phyloP scores from a whole-genome alignment of 352 stramenopile genomes.

The Globisporangium cystogenes region DNA sequence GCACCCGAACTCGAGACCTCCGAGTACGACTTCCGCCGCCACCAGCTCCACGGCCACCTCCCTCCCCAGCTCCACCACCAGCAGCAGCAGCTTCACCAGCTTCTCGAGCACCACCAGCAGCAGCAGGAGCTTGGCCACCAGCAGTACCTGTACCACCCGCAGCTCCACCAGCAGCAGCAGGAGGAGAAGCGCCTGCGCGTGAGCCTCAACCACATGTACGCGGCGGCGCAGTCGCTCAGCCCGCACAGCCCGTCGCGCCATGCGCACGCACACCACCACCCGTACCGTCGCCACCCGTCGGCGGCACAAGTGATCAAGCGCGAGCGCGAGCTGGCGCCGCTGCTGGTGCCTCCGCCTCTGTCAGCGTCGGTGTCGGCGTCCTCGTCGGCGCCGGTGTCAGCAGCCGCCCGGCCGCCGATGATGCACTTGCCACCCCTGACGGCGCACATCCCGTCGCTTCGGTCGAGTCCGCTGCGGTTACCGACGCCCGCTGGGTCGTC shows the following conservation, averaged over 20 bases:
- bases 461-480: background rate
- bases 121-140: constrained; percentile 2
- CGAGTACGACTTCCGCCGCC: constrained; percentile 10
- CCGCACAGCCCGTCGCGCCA: constrained; percentile 1
- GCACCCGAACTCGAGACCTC: background rate
- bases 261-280: background rate
- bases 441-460: constrained; percentile 4
- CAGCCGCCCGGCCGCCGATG: background rate
- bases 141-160: constrained; percentile 1
- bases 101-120: background rate
- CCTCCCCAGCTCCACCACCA: constrained; percentile 2
- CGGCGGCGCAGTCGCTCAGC: constrained; percentile 7
- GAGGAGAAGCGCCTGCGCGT: constrained; percentile 9
- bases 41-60: background rate
- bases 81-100: background rate
- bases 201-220: constrained; percentile 11
- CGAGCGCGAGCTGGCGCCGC: constrained; percentile 3
- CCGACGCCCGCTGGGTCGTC: background rate
- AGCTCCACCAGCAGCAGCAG: constrained; percentile 4
- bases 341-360: background rate
- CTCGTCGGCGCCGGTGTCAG: too few relatives aligned
- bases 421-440: constrained; percentile 9
- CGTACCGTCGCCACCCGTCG: background rate
- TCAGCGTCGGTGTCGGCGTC: background rate
- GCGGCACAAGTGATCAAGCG: background rate